Base-by-base conservation (phyloP, 257 asterid species). In the Plectranthus barbatus region DNA sequence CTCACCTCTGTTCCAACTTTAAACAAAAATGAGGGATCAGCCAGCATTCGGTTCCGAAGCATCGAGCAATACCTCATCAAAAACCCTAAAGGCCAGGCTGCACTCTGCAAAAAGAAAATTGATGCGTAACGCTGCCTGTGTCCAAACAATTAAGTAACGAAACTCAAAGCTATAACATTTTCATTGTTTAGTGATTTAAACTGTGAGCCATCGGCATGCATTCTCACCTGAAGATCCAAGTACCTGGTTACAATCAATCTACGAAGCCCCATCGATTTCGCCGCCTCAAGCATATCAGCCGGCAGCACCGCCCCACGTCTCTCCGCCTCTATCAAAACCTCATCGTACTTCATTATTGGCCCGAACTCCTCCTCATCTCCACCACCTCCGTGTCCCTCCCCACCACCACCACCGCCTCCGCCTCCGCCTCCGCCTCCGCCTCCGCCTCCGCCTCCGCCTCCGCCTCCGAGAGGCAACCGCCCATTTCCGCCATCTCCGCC, bases 1-100 rank as follows among this genome's bases (percentile, higher is more conserved):
- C 87, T 56, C 67, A 93, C 99, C 95, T 93, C 99, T 19, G 86
- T 83, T 67, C 96, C 99, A 60, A 93, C 85, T 90, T 93, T 90
- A 68, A 89, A 93, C 87, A 93, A 62, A 77, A 93, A 93, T 0
- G 97, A 76, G 0, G 97, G 97, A 81, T 93, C 99, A 15, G 87
- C 97, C 51, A 93, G 80, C 99, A 93, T 90, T 31, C 99, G 79
- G 62, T 93, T 75, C 64, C 99, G 83, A 51, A 90, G 91, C 95
- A 87, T 82, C 14, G 92, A 39, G 72, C 80, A 86, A 72, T 78
- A 71, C 69, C 88, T 84, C 93, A 93, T 90, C 49, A 90, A 71
- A 74, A 87, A 90, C 9, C 96, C 95, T 55, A 93, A 71, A 3
- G 87, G 95, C 95, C 97, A 78, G 72, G 54, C 78, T 9, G 97